Percentiles rank a stretch among this genome's conserved stretches.
Conservation (phyloP, 257 asterid species). For the Fraxinus excelsior region DNA sequence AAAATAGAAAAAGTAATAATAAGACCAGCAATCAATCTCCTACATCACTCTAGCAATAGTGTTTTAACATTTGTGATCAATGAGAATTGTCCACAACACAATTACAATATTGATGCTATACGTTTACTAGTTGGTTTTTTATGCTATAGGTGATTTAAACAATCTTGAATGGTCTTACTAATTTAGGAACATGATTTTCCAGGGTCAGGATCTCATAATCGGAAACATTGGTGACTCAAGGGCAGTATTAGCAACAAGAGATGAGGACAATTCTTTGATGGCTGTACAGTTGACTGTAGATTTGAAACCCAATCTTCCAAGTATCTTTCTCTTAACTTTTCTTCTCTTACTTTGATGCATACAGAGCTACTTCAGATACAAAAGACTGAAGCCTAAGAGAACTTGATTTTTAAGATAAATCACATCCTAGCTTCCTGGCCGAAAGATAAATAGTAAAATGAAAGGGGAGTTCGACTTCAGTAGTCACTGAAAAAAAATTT, state of each 20-base stretch:
- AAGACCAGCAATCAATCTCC: neutral
- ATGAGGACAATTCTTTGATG: constrained; percentile 62
- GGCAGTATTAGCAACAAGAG: constrained; percentile 89
- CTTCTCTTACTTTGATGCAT: neutral
- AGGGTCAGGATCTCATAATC: constrained; percentile 89
- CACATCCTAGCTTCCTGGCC: neutral
- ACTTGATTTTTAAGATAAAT: neutral
- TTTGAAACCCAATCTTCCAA: constrained; percentile 99
- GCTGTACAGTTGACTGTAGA: constrained; percentile 96
- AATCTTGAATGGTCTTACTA: neutral
- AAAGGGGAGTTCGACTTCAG: neutral
- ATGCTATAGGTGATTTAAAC: neutral
- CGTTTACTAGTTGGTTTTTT: neutral
- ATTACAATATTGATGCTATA: neutral
- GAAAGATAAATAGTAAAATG: neutral
- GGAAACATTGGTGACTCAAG: constrained; percentile 98
- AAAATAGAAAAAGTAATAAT: neutral
- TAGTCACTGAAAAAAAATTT: constrained; percentile 1
- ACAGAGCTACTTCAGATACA: neutral
- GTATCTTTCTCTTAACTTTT: constrained; percentile 40
- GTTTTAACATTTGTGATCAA: neutral
- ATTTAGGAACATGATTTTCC: constrained; percentile 26
- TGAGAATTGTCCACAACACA: neutral
- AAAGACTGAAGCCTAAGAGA: neutral
- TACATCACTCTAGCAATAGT: neutral